phyloP scores from a whole-genome alignment of 345 rosid genomes.

The Citrus sp. region DNA sequence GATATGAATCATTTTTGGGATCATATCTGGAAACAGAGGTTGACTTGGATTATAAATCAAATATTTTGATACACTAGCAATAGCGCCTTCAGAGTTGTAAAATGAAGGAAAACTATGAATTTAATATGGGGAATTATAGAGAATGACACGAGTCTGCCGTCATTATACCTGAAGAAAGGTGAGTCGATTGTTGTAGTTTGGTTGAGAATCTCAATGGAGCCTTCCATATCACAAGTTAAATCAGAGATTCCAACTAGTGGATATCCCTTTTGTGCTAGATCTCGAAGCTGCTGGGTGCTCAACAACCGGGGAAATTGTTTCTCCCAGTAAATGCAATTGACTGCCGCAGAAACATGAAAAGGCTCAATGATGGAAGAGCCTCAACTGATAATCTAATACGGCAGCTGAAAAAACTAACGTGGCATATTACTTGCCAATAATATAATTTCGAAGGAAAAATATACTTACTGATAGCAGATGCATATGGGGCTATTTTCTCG shows the following conservation, averaged over 20 bases:
- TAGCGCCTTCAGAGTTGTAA: background rate
- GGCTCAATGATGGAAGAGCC: background rate
- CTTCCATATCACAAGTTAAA: conserved; percentile 81
- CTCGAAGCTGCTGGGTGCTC: conserved; percentile 60
- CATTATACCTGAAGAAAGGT: conserved; percentile 68
- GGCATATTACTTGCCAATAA: background rate
- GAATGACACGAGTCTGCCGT: background rate
- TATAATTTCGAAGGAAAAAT: background rate
- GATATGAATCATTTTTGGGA: conserved; percentile 49
- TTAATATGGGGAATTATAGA: background rate
- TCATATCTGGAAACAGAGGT: conserved; percentile 46
- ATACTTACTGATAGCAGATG: conserved; percentile 65
- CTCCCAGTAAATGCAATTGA: conserved; percentile 96
- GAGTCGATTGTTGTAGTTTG: conserved; percentile 69
- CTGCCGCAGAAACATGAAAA: conserved; percentile 30
- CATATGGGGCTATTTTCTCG: conserved; percentile 61
- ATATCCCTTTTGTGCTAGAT: conserved; percentile 47
- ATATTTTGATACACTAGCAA: background rate
- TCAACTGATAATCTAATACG: background rate
- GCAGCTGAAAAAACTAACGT: background rate
- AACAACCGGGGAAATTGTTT: conserved; percentile 69
- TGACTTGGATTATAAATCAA: background rate
- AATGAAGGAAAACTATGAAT: background rate
- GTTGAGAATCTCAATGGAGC: conserved; percentile 80
- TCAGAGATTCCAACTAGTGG: conserved; percentile 83